phyloP scores from a whole-genome alignment of 306 rosid genomes.

The Dalbergia cultrata region DNA sequence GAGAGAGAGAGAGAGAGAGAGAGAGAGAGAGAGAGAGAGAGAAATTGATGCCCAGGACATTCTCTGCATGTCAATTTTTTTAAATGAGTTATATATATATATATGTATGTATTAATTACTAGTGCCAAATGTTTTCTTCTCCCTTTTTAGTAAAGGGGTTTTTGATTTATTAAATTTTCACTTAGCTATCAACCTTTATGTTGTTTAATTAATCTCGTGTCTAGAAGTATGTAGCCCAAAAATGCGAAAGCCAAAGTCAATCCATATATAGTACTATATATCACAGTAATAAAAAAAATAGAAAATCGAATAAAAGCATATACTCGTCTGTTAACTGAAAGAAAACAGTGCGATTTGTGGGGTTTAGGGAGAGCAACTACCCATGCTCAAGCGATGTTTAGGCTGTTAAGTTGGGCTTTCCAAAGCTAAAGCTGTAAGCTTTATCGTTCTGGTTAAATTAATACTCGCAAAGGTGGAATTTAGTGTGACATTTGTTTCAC shows the following conservation, averaged over 20 bases:
- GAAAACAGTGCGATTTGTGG: conserved; percentile 48
- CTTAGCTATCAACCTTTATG: conserved; percentile 19
- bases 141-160: neutral
- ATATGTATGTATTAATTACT: neutral
- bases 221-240: conserved; percentile 52
- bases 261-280: conserved; percentile 36
- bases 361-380: conserved; percentile 43
- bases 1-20: neutral
- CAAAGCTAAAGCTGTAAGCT: conserved; percentile 70
- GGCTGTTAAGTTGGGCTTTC: conserved; percentile 68
- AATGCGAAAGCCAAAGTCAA: conserved; percentile 68
- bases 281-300: neutral
- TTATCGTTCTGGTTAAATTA: conserved; percentile 65
- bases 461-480: conserved; percentile 54
- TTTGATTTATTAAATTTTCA: neutral
- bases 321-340: conserved; percentile 59
- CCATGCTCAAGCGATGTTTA: conserved; percentile 62
- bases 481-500: conserved; percentile 67
- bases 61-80: conserved; percentile 48
- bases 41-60: conserved; percentile 43
- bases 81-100: neutral
- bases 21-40: neutral
- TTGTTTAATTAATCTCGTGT: conserved; percentile 36
- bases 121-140: neutral
- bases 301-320: conserved; percentile 50